A percentile compares a stretch with the other conserved stretches of the same genome.
Evolutionary conservation across 441 rosid genomes (phyloP).

Genomic region (Biscutella auriculata): DNA sequence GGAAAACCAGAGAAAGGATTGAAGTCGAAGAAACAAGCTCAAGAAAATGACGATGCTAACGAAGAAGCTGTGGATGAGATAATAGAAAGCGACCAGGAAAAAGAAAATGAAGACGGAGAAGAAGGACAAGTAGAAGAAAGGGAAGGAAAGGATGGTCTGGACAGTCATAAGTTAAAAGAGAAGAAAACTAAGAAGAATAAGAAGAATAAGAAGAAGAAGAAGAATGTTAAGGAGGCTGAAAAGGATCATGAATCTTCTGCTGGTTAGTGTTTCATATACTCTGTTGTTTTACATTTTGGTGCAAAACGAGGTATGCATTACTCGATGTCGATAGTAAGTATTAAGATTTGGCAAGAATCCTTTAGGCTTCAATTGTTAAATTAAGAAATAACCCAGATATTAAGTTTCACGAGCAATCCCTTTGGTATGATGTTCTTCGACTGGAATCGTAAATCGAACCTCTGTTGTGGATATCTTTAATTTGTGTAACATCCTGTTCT

Average conservation of each 20-base stretch:
- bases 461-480: not conserved
- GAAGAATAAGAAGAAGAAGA: constrained; percentile 13
- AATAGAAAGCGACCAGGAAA: constrained; percentile 11
- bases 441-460: not conserved
- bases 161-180: constrained; percentile 25
- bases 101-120: constrained; percentile 4
- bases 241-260: constrained; percentile 23
- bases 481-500: not conserved
- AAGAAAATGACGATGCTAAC: constrained; percentile 24
- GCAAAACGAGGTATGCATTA: not conserved
- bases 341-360: not conserved
- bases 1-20: constrained; percentile 16
- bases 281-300: not conserved
- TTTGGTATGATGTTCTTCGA: not conserved
- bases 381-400: too few species aligned
- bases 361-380: not conserved
- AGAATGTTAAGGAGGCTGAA: constrained; percentile 7
- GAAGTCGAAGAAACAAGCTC: constrained; percentile 12
- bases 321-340: not conserved
- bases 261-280: constrained; percentile 35
- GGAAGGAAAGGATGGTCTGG: not conserved
- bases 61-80: constrained; percentile 21
- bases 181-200: constrained; percentile 20
- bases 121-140: constrained; percentile 21
- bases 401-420: too few species aligned